These are phyloP conservation scores for Metschnikowia similis DNA, from an alignment of 805 yeast species.

Conservation along the genomic window DNA sequence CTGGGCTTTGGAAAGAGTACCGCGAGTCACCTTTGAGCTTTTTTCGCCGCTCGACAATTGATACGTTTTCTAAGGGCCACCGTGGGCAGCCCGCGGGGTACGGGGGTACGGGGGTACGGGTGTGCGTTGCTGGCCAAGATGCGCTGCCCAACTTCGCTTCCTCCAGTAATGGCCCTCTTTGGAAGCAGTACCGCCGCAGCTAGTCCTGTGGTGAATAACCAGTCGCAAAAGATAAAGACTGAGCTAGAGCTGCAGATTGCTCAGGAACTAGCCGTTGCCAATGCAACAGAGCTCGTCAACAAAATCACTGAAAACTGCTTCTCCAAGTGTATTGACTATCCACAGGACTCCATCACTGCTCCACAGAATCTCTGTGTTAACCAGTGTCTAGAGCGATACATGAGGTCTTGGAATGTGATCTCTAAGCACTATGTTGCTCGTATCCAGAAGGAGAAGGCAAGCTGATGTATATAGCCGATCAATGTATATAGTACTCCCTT, in stretches of 20 bases:
- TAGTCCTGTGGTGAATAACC: slow-evolving; percentile 8
- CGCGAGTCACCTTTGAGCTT: no score
- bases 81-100: no score
- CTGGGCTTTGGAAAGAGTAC: no score
- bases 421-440: slow-evolving; percentile 73
- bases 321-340: slow-evolving; percentile 66
- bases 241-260: slow-evolving; percentile 67
- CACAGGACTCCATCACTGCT: slow-evolving; percentile 45
- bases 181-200: slow-evolving; percentile 12
- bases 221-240: slow-evolving; percentile 38
- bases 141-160: neutral
- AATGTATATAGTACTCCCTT: neutral
- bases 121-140: neutral
- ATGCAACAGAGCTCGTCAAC: slow-evolving; percentile 83
- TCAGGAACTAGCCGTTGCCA: slow-evolving; percentile 85
- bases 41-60: no score
- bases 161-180: slow-evolving; percentile 14
- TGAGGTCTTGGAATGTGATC: slow-evolving; percentile 86
- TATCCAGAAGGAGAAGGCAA: slow-evolving; percentile 44
- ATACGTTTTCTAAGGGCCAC: no score
- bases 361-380: slow-evolving; percentile 65
- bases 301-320: slow-evolving; percentile 85
- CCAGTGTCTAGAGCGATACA: slow-evolving; percentile 80
- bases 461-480: slow-evolving; percentile 2
- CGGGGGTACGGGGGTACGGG: neutral